Evolutionary conservation across 192 early-diverging fungal species (phyloP), one percentile per base, ranked within the genome.

Genomic region (Chytriomyces confervae): DNA sequence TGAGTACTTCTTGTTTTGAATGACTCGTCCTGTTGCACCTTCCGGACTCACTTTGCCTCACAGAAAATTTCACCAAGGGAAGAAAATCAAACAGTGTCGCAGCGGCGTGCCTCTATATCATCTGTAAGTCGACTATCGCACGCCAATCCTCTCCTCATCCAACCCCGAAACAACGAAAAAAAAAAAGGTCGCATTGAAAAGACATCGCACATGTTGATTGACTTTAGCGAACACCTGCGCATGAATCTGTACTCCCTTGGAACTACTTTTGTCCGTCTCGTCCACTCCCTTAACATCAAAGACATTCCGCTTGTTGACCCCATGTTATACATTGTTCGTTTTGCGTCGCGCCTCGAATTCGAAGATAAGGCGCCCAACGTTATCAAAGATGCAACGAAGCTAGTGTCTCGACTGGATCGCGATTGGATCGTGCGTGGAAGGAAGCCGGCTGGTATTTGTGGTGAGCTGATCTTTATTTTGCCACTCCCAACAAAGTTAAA

Each of bases 401-500:
- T 99, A 36, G 94, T 94, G 0, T 88, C 91, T 68, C 85, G 97
- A 46, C 95, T 99, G 95, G 92, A 95, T 69, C 89, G 96, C 23
- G 96, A 98, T 84, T 99, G 95, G 95, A 94, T 98, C 67, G 83
- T 89, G 68, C 91, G 88, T 0, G 97, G 97, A 50, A 88, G 97
- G 66, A 89, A 94, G 5, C 96, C 96, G 5, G 89, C 95, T 11
- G 97, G 97, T 62, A 95, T 99, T 36, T 99, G 97, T 84, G 97
- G 93, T 83, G 62, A 62, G 81, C 70, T 47, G 24, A 36, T 46
- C 20, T 44, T 10, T 47, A 36, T 36, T 36, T 36, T 36, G 36
- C 36, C 36, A 36, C 36, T 1, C 1, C 4, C 6, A 18, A 18
- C 0, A n/a, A 18, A 18, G 69, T n/a, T 61, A 5, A 61, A 66